Percentiles rank a stretch among this genome's conserved stretches.
phyloP scores from a whole-genome alignment of 1,139 yeast species.

The Scheffersomyces stambukii region DNA sequence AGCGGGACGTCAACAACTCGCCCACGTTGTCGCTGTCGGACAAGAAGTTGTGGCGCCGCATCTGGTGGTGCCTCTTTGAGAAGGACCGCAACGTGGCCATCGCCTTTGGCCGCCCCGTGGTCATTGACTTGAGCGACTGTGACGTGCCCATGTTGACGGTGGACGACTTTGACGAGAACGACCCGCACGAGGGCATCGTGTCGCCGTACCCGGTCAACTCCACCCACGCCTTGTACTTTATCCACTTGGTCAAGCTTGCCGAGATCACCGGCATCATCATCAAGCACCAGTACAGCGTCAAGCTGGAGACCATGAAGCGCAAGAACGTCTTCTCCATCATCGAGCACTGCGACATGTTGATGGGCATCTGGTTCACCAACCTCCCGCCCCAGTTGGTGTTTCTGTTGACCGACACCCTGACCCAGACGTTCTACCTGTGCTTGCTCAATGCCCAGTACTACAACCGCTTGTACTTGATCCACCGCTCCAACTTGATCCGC shows the following conservation, averaged over 20 bases:
- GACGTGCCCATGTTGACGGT: slow-evolving; percentile 70
- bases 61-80: slow-evolving; percentile 79
- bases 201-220: slow-evolving; percentile 46
- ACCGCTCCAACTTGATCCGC: slow-evolving; percentile 63
- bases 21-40: slow-evolving; percentile 33
- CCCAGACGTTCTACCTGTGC: slow-evolving; percentile 57
- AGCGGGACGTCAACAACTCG: slow-evolving; percentile 46
- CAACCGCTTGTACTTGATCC: slow-evolving; percentile 66
- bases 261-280: slow-evolving; percentile 73
- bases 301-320: slow-evolving; percentile 52
- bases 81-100: slow-evolving; percentile 71
- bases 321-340: slow-evolving; percentile 53
- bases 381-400: slow-evolving; percentile 65
- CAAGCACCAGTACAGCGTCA: slow-evolving; percentile 68
- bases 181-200: slow-evolving; percentile 29
- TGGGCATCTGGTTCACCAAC: slow-evolving; percentile 75
- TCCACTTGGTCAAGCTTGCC: slow-evolving; percentile 63
- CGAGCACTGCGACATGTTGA: slow-evolving; percentile 71
- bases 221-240: slow-evolving; percentile 52
- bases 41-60: slow-evolving; percentile 59
- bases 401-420: slow-evolving; percentile 49
- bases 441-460: slow-evolving; percentile 70
- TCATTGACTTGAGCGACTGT: slow-evolving; percentile 69
- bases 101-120: slow-evolving; percentile 72
- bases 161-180: slow-evolving; percentile 62